Evolutionary conservation across 2,329 filamentous ascomycete genomes (phyloP), one percentile per base, ranked within the genome.

Genomic region (Venturia aucupariae): DNA sequence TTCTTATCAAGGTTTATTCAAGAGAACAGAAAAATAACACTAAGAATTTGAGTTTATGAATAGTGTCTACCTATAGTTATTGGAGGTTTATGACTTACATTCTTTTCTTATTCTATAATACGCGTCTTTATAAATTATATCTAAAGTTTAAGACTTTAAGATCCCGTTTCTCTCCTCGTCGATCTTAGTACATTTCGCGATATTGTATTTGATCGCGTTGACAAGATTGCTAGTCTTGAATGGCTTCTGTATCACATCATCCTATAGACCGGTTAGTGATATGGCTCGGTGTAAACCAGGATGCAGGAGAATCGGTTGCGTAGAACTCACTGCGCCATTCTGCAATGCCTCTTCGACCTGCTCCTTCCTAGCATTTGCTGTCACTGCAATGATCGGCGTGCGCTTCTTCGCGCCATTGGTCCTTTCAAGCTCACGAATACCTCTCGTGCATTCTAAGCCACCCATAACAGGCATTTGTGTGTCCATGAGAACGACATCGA

Each of bases 401-500:
- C 51, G 60, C 19, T 32, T 35, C 2, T 1, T 13, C 4, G 54
- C 30, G 13, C 24, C 39, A 11, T 41, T 41, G 5, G 35, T 6
- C 11, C 4, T 17, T 35, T 65, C 24, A 13, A 65, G 24, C 32
- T 51, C 24, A 17, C 64, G 38, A n/a, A 65, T 63, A 19, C 24
- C 6, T 19, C 51, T 30, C 30, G 46, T 57, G 24, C 39, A 48
- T 13, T n/a, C 46, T 6, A 65, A 32, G 19, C 64, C 64, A 44
- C 64, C 60, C 63, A 64, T 61, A 2, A 64, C 41, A 32, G 64
- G 64, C 64, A 65, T 65, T 35, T 62, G 27, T 7, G 15, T 41
- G 39, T 65, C 64, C 60, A 65, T 63, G 5, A 65, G 27, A 19
- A 65, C 32, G 13, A 62, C 27, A 48, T 32, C 24, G 4, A 61